Base-by-base conservation (phyloP, 192 early-diverging fungal genomes). In the Tieghemiomyces parasiticus region DNA sequence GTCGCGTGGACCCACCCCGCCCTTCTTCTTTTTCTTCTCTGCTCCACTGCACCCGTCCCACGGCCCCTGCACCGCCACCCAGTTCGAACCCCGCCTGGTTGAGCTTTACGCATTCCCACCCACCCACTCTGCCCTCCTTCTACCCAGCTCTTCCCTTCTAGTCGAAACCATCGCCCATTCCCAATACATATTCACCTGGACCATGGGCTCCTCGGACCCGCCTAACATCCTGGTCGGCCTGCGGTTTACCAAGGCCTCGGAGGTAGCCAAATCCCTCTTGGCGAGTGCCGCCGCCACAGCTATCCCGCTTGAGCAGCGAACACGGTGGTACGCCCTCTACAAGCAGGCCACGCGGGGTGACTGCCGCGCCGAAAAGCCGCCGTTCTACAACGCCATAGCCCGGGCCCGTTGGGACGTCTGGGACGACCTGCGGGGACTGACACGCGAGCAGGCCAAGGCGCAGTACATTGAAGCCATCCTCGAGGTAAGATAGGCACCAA, bases 381-480 rank as follows among this genome's bases (percentile, higher is more conserved):
- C 52, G 8, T 54, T 54, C n/a, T 54, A 30, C 32, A 30, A 54
- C 52, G 52, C 52, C 32, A 28, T 54, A 29, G 52, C 52, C n/a
- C 52, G 52, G 12, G n/a, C 52, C 29, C 52, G 52, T 4, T 54
- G 52, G 52, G 52, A 54, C 4, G 14, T 13, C 14, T 54, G 52
- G 52, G 10, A 25, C 14, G 29, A 12, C 12, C 32, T 54, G 14
- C 14, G 29, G 12, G 29, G 29, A 8, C 13, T 30, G 30, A 24
- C 52, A 6, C 12, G 30, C 9, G 52, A 54, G n/a, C 52, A 54
- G 52, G 52, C 52, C 52, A 25, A 54, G 32, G 29, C n/a, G 9
- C 52, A 28, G 30, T 54, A 54, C n/a, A 54, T 54, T n/a, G 52
- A 54, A 25, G 14, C 14, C 9, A 54, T 28, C 10, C 32, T 54